phyloP scores from a whole-genome alignment of 768 basidiomycete species.

The Tylopilus intermedius region DNA sequence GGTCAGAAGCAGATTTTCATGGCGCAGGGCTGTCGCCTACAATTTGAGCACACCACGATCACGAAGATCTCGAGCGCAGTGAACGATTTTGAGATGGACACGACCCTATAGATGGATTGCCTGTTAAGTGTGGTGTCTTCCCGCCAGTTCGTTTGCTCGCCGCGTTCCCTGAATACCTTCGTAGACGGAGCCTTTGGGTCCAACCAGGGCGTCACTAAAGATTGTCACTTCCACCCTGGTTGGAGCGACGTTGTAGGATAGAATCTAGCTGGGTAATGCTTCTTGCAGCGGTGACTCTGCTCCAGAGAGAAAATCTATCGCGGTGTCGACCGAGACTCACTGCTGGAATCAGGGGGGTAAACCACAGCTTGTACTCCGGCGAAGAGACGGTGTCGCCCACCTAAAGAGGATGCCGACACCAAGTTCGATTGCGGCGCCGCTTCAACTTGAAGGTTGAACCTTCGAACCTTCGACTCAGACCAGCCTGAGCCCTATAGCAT shows the following conservation, averaged over 20 bases:
- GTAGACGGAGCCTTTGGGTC: too few relatives aligned
- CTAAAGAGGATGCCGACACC: too few relatives aligned
- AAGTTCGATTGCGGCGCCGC: too few relatives aligned
- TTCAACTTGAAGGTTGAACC: too few relatives aligned
- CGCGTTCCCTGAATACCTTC: too few relatives aligned
- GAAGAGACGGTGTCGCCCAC: too few relatives aligned
- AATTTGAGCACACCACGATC: slow-evolving; percentile 40
- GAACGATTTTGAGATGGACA: slow-evolving; percentile 50
- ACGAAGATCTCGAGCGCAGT: slow-evolving; percentile 41
- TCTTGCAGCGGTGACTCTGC: slow-evolving; percentile 7
- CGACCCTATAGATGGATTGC: slow-evolving; percentile 48
- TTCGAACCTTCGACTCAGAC: too few relatives aligned
- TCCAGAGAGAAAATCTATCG: neutral
- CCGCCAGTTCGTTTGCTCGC: slow-evolving; percentile 39
- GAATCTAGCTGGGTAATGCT: neutral
- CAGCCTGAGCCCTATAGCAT: too few relatives aligned
- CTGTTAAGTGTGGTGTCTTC: slow-evolving; percentile 29
- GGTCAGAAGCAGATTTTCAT: neutral
- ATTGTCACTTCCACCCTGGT: slow-evolving; percentile 27
- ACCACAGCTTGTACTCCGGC: too few relatives aligned
- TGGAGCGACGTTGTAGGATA: slow-evolving; percentile 15
- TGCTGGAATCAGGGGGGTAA: too few relatives aligned
- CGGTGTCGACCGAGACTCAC: too few relatives aligned
- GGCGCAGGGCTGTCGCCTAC: slow-evolving; percentile 15
- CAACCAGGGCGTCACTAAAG: too few relatives aligned